Percentiles rank a stretch among this genome's conserved stretches.
Evolutionary conservation across 1,284 basidiomycete genomes (phyloP).

Genomic region (Austroboletus niveus): DNA sequence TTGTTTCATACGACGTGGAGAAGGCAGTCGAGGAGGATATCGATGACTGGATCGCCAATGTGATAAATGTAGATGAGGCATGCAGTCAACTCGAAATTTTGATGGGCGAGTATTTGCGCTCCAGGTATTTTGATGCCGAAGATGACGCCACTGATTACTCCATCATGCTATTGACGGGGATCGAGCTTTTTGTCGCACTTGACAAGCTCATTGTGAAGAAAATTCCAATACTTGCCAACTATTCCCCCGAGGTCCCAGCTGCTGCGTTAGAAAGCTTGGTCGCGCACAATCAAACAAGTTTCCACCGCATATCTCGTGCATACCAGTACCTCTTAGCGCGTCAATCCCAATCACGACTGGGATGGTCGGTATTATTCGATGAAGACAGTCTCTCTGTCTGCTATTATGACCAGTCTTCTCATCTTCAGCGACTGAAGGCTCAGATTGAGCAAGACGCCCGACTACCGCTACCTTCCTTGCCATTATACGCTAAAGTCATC

Average conservation of each 20-base stretch:
- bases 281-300: background rate
- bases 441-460: background rate
- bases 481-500: background rate
- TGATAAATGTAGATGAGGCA: background rate
- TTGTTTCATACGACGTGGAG: constrained; percentile 15
- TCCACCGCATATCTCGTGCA: background rate
- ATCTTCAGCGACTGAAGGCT: background rate
- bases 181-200: background rate
- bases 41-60: background rate
- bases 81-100: background rate
- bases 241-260: background rate
- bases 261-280: background rate
- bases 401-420: background rate
- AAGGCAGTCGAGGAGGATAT: background rate
- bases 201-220: background rate
- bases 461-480: background rate
- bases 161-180: background rate
- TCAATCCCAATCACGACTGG: background rate
- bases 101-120: background rate
- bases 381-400: background rate
- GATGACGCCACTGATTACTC: background rate
- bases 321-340: constrained; percentile 1
- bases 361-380: background rate
- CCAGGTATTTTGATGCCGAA: background rate
- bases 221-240: background rate